These are phyloP conservation scores for Sungouiozyma ichnusensis DNA, from an alignment of 805 yeast species.

Conservation along the genomic window DNA sequence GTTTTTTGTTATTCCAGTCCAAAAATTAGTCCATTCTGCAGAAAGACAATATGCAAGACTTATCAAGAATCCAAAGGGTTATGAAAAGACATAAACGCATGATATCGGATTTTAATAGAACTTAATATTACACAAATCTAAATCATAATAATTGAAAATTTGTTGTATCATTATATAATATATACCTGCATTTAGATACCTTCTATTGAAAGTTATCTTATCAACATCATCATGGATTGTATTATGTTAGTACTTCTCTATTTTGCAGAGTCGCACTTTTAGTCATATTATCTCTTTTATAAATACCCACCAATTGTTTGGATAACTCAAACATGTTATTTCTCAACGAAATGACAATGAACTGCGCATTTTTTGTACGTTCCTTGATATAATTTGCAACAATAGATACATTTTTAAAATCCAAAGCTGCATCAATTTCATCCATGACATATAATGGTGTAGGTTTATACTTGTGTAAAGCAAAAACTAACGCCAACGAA, in stretches of 20 bases:
- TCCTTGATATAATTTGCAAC: slow-evolving; percentile 96
- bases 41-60: slow-evolving; percentile 36
- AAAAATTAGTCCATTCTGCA: slow-evolving; percentile 60
- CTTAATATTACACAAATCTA: neutral
- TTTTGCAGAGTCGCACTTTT: slow-evolving; percentile 70
- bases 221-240: neutral
- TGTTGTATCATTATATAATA: neutral
- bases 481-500: slow-evolving; percentile 91
- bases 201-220: neutral
- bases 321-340: slow-evolving; percentile 98
- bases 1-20: slow-evolving; percentile 60
- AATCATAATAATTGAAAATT: too few species aligned
- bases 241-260: slow-evolving; percentile 34
- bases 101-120: neutral
- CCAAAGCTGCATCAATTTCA: slow-evolving; percentile 97
- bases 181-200: neutral
- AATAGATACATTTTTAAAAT: slow-evolving; percentile 91
- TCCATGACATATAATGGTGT: slow-evolving; percentile 98
- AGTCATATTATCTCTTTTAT: slow-evolving; percentile 87
- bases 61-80: slow-evolving; percentile 12
- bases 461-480: slow-evolving; percentile 90
- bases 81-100: neutral
- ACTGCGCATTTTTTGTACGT: slow-evolving; percentile 92
- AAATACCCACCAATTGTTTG: slow-evolving; percentile 87
- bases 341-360: slow-evolving; percentile 86